phyloP scores from a whole-genome alignment of 1,284 basidiomycete species.

The Apiotrichum laibachii region DNA sequence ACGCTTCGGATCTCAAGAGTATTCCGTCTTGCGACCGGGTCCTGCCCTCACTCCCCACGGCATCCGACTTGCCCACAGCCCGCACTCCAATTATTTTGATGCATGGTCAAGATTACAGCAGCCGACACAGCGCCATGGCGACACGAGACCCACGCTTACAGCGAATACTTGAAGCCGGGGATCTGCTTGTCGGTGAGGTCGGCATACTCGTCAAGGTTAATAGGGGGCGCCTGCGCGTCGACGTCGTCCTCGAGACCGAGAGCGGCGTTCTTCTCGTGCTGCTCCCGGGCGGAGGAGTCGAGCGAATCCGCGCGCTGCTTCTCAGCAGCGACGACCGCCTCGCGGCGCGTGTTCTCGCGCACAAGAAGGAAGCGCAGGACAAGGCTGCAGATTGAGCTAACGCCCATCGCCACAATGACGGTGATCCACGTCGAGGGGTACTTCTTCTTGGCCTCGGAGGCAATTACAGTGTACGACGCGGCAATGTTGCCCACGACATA shows the following conservation, averaged over 20 bases:
- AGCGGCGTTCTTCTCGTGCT: constrained; percentile 8
- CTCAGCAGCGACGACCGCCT: constrained; percentile 5
- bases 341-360: constrained; percentile 45
- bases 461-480: constrained; percentile 48
- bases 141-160: constrained; percentile 9
- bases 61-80: background rate
- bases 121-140: too few relatives aligned
- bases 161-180: constrained; percentile 36
- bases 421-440: constrained; percentile 55
- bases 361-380: constrained; percentile 40
- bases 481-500: constrained; percentile 51
- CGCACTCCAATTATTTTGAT: background rate
- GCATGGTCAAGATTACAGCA: too few relatives aligned
- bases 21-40: too few relatives aligned
- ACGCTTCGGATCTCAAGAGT: too few relatives aligned
- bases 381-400: constrained; percentile 37
- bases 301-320: background rate
- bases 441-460: constrained; percentile 44
- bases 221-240: background rate
- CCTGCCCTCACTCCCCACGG: too few relatives aligned
- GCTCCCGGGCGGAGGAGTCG: background rate
- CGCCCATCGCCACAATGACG: constrained; percentile 50
- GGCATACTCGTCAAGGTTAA: constrained; percentile 19
- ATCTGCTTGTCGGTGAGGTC: constrained; percentile 42
- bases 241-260: constrained; percentile 2